These are phyloP conservation scores for Fragaria iinumae DNA, from an alignment of 306 rosid genomes.

Conservation along the genomic window DNA sequence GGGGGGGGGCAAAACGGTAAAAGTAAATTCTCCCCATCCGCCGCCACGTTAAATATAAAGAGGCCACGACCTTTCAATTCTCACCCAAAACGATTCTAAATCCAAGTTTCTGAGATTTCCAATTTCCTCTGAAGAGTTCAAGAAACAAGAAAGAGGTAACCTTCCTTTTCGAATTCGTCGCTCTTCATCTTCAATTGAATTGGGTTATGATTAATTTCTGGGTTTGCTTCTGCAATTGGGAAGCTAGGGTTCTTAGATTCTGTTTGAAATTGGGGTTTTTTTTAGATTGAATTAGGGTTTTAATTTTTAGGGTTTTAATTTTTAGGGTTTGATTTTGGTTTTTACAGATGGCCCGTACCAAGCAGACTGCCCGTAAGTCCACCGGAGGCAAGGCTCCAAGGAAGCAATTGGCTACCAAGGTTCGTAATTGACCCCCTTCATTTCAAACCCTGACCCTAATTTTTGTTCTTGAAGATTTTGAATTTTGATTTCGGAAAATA, in stretches of 20 bases:
- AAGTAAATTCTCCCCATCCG: neutral
- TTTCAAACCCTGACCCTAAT: neutral
- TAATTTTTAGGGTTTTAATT: neutral
- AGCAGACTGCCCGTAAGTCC: slow-evolving; percentile 46
- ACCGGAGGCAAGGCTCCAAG: slow-evolving; percentile 46
- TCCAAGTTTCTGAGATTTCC: neutral
- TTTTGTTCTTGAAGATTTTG: neutral
- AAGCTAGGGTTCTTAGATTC: neutral
- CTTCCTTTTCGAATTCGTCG: neutral
- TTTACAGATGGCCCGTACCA: slow-evolving; percentile 45
- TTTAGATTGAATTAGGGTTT: neutral
- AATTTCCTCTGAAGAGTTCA: neutral
- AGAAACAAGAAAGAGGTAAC: neutral
- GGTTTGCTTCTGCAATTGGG: neutral
- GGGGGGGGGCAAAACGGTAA: neutral
- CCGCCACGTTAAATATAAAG: neutral
- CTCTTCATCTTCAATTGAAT: neutral
- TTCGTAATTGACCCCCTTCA: neutral
- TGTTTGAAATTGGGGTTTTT: neutral
- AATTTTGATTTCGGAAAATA: neutral
- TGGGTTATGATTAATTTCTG: neutral
- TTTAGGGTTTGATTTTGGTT: neutral
- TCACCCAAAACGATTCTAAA: no score
- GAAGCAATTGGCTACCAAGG: slow-evolving; percentile 44
- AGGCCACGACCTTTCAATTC: neutral